Evolutionary conservation across 345 rosid genomes (phyloP), one percentile per base, ranked within the genome.

Genomic region (Anastatica hierochuntica): DNA sequence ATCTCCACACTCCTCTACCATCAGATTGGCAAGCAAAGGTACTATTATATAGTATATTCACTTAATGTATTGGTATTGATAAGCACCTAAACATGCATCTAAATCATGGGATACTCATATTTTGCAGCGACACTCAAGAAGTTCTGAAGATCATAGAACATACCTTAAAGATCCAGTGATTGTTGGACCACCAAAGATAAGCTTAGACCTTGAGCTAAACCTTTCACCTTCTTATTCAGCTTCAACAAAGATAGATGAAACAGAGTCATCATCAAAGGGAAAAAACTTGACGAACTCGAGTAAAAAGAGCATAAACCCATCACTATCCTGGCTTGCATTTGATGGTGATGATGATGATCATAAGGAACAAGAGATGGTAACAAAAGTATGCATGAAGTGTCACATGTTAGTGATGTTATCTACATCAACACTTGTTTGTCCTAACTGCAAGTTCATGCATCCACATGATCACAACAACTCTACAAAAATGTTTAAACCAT

Each of bases 391-490:
- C 64, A 71, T 62, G 59, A 66, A 66, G 61, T 85, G 97, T 33
- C 90, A 89, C 67, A 78, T 89, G 95, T 45, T 89, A 69, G 95
- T 89, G 62, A 85, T 89, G 85, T 67, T 89, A 1, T 78, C 75
- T 73, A 74, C 73, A 67, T 75, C 92, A 20, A 73, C 83, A 37
- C 97, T 85, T 23, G 67, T 80, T 1, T 89, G 97, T 58, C 97
- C 97, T 18, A 89, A 81, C 67, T 89, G 97, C 85, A 89, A 89
- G 62, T 89, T 85, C 78, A 62, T 85, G 77, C 92, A 89, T 72
- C 79, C 89, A 38, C 73, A 65, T 6, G 78, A 76, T 42, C 89
- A 79, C 31, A 63, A 79, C 31, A 63, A 49, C 65, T 42, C 73
- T 42, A 68, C 77, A 10, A 66, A 70, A 16, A 62, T 73, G 20